Base-by-base conservation (phyloP, 2,329 filamentous ascomycete species). In the Trichoderma koningii region DNA sequence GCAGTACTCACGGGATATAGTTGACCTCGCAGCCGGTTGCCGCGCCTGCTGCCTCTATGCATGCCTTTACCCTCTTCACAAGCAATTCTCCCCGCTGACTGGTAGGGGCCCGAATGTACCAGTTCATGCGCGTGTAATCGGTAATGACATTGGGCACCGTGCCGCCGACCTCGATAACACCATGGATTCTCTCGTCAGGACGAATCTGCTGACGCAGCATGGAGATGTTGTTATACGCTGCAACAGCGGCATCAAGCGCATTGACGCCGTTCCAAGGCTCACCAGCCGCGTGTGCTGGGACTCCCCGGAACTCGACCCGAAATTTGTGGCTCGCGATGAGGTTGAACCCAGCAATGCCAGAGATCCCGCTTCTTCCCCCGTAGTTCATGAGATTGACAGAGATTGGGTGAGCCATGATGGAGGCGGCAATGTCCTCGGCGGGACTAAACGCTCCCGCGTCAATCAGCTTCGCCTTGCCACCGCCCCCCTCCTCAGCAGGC, bases 401-500 rank as follows among this genome's bases (percentile, higher is more conserved):
- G 28, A 68, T 55, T 0, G 70, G 72, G 47, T 76, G 74, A 2
- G 70, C 68, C 72, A 76, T 75, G 51, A 76, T 72, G 12, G 72
- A 70, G 0, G 72, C 73, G 0, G 72, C 71, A 28, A 74, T 60
- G 12, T 71, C 69, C 10, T 68, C 63, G 5, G 45, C 50, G 3
- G 68, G 68, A 19, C 66, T 51, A 50, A 71, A 76, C 4, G 73
- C 74, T 1, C 75, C 74, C 2, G 70, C 71, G 0, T 71, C 55
- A 44, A 75, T 66, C 17, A 75, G 69, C 12, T 70, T 67, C 15
- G 69, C 67, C 56, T 81, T 81, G 21, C 79, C 79, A 5, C 77
- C 78, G 34, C 78, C 78, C 10, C 76, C 77, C 66, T 81, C 79
- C 55, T 81, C 79, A 1, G 79, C 79, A 0, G 78, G 79, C 0